These are phyloP conservation scores for Trichosporon sp. DNA, from an alignment of 1,284 basidiomycete genomes.

Conservation along the genomic window DNA sequence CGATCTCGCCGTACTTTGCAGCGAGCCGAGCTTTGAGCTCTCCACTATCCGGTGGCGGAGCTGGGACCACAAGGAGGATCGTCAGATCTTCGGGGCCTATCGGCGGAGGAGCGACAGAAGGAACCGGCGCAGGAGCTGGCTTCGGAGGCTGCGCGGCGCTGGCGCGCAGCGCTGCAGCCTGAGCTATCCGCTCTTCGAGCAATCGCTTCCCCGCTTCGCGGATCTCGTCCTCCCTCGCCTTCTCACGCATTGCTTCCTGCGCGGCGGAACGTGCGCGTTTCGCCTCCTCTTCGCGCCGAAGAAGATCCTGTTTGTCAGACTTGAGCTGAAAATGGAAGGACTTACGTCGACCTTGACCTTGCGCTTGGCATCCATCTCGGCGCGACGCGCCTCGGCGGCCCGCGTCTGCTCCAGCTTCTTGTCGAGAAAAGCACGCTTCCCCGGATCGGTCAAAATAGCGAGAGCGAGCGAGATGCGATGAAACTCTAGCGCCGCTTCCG, in stretches of 20 bases:
- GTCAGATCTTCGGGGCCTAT: slow-evolving; percentile 43
- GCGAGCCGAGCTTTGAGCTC: slow-evolving; percentile 22
- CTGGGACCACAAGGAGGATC: slow-evolving; percentile 38
- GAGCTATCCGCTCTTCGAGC: slow-evolving; percentile 55
- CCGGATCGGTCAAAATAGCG: slow-evolving; percentile 74
- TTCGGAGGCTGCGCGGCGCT: slow-evolving; percentile 19
- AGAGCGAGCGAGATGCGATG: slow-evolving; percentile 80
- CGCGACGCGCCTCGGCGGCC: slow-evolving; percentile 65
- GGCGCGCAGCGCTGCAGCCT: background rate
- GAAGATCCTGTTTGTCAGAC: slow-evolving; percentile 58
- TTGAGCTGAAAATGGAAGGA: background rate
- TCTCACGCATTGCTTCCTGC: slow-evolving; percentile 53
- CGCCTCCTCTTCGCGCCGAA: slow-evolving; percentile 70
- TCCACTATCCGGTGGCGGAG: background rate
- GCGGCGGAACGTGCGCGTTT: slow-evolving; percentile 58
- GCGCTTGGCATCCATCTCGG: slow-evolving; percentile 70
- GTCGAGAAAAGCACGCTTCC: slow-evolving; percentile 74
- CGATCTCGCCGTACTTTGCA: slow-evolving; percentile 37
- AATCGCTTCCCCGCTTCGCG: slow-evolving; percentile 69
- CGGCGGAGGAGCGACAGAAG: background rate
- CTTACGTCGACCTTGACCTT: slow-evolving; percentile 62
- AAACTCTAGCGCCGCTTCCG: slow-evolving; percentile 64
- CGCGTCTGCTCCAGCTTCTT: slow-evolving; percentile 67
- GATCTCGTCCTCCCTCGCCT: slow-evolving; percentile 61
- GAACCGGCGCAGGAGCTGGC: background rate